Percentiles rank a stretch among this genome's conserved stretches.
phyloP scores from a whole-genome alignment of 2,329 filamentous ascomycete genomes.

The Byssothecium circinans region DNA sequence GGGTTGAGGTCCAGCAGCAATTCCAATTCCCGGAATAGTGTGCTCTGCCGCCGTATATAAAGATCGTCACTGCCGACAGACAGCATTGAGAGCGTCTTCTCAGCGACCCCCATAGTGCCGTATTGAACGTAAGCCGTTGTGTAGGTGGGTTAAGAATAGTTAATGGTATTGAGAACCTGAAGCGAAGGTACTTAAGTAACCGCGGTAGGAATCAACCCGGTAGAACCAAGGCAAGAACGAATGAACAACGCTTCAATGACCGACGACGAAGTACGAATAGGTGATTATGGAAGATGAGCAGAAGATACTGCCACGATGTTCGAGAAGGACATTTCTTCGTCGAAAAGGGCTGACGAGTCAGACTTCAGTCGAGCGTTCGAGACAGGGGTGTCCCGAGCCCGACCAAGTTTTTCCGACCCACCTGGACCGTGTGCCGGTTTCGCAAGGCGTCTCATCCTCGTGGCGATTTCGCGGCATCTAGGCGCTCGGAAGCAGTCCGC shows the following conservation, averaged over 20 bases:
- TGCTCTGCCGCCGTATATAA: slow-evolving; percentile 35
- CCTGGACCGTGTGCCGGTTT: slow-evolving; percentile 9
- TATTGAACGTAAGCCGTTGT: background rate
- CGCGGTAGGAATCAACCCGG: background rate
- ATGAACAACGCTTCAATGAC: background rate
- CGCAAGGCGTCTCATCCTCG: slow-evolving; percentile 14
- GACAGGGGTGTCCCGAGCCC: background rate
- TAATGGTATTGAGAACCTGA: background rate
- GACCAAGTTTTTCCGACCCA: background rate
- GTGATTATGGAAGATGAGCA: too few species aligned
- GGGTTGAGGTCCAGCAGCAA: slow-evolving; percentile 38
- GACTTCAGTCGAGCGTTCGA: background rate
- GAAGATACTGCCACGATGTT: slow-evolving; percentile 1
- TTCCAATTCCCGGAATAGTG: slow-evolving; percentile 38
- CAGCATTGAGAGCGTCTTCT: slow-evolving; percentile 27
- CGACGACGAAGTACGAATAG: too few species aligned
- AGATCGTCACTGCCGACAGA: slow-evolving; percentile 31
- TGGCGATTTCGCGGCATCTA: background rate
- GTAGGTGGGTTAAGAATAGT: background rate
- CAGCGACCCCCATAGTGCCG: slow-evolving; percentile 7
- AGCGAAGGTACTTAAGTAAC: background rate
- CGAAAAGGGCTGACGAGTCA: background rate
- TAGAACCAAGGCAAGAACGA: background rate
- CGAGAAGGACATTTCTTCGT: background rate
- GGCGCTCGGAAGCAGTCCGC: background rate